A percentile compares a stretch with the other conserved stretches of the same genome.
Evolutionary conservation across 78 protist species (phyloP).

Genomic region (Tieghemostelium lacteum): DNA sequence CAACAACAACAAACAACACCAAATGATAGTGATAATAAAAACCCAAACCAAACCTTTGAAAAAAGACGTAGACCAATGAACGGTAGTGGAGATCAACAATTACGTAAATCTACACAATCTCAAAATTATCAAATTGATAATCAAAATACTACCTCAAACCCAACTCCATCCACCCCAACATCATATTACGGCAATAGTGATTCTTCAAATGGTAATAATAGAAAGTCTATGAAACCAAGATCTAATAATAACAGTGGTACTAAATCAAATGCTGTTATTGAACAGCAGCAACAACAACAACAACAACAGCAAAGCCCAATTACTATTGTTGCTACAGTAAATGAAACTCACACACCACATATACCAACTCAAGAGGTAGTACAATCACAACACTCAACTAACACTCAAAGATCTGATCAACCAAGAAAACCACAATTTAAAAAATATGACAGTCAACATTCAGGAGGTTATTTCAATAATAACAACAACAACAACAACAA

Average conservation of each 20-base stretch:
- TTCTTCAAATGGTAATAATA: no score
- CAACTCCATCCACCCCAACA: neutral
- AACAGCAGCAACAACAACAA: no score
- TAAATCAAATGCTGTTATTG: no score
- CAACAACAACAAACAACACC: neutral
- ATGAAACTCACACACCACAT: neutral
- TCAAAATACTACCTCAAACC: neutral
- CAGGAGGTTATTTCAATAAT: no score
- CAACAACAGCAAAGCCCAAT: no score
- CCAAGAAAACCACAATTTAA: neutral
- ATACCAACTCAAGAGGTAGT: neutral
- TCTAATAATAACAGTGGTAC: no score
- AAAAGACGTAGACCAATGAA: neutral
- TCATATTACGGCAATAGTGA: no score
- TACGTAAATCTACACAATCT: neutral
- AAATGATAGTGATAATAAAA: neutral
- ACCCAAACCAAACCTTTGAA: neutral
- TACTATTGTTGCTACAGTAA: no score
- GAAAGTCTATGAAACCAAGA: no score
- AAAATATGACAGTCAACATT: neutral
- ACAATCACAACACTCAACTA: neutral
- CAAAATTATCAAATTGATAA: neutral
- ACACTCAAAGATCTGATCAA: neutral
- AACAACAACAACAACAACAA: no score
- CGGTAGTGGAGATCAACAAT: neutral